Evolutionary conservation across 176 grass and related monocot species (phyloP).

Genomic region (Oryza nivara): DNA sequence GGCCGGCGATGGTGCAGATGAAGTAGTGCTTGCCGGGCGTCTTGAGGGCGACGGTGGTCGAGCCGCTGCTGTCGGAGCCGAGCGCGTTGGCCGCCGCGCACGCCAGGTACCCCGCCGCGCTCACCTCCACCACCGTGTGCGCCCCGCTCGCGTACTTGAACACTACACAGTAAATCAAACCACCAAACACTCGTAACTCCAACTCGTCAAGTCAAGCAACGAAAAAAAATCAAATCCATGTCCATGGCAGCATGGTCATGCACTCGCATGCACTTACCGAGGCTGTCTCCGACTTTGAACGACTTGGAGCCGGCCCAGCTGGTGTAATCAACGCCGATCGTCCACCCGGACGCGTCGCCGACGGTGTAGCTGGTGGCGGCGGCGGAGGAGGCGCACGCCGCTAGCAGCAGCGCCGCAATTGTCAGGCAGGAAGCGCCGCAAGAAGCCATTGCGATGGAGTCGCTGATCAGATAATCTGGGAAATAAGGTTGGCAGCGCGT

Average conservation of each 20-base stretch:
- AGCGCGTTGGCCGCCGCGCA: slow-evolving; percentile 62
- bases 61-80: slow-evolving; percentile 65
- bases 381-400: slow-evolving; percentile 30
- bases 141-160: slow-evolving; percentile 65
- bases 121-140: slow-evolving; percentile 80
- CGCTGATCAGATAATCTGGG: not conserved
- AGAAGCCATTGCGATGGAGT: slow-evolving; percentile 40
- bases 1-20: slow-evolving; percentile 67
- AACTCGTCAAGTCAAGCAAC: not conserved
- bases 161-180: slow-evolving; percentile 20
- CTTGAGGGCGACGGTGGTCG: slow-evolving; percentile 62
- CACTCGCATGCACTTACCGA: slow-evolving; percentile 39
- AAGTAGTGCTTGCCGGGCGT: slow-evolving; percentile 75
- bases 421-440: slow-evolving; percentile 21
- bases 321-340: slow-evolving; percentile 66
- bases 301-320: slow-evolving; percentile 62
- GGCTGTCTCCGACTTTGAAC: slow-evolving; percentile 62
- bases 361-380: slow-evolving; percentile 68
- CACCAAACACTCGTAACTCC: not conserved
- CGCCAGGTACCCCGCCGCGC: slow-evolving; percentile 63
- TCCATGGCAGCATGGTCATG: not conserved
- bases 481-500: not conserved
- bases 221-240: not conserved
- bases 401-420: slow-evolving; percentile 50
- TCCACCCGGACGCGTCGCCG: slow-evolving; percentile 79